Base-by-base conservation (phyloP, 2,329 filamentous ascomycete genomes). In the Alternaria panax region DNA sequence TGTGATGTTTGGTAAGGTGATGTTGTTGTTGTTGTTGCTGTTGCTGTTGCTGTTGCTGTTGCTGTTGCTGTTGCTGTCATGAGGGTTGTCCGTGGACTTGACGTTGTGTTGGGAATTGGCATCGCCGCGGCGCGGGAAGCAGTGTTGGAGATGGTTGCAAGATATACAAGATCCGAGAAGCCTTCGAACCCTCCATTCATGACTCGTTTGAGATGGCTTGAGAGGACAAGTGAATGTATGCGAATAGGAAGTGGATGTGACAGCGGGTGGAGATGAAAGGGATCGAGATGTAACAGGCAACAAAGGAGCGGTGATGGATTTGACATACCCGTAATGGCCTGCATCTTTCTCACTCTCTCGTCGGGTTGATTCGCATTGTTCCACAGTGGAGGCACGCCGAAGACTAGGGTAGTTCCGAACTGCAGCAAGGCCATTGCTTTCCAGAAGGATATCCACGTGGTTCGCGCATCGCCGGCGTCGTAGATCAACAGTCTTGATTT, bases 401-500 rank as follows among this genome's bases (percentile, higher is more conserved):
- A 74, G 5, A 75, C 65, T 5, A 69, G 64, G 2, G 70, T 69
- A 5, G 71, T 70, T 20, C 73, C 73, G 27, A 77, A 78, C 28
- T 78, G 71, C 25, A 78, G 62, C 28, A 79, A 34, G 4, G 74
- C 73, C 42, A 72, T 70, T 25, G 72, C 71, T 62, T 79, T 79
- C 71, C 74, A 76, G 52, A 77, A 76, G 18, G 68, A 67, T 16
- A 79, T 71, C 64, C 68, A 78, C 4, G 74, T 67, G 7, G 74
- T 75, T 36, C 76, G 75, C 11, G 71, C 69, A 22, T 76, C 72
- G 30, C 77, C 77, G 7, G 77, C 75, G 64, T 78, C 69, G 54
- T 79, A 79, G 25, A 79, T 78, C 43, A 75, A 54, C 7, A 79
- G 62, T 14, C 62, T 56, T 54, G 67, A 60, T 47, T 65, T 47